phyloP scores from a whole-genome alignment of 306 rosid species.

The Bauhinia variegata region DNA sequence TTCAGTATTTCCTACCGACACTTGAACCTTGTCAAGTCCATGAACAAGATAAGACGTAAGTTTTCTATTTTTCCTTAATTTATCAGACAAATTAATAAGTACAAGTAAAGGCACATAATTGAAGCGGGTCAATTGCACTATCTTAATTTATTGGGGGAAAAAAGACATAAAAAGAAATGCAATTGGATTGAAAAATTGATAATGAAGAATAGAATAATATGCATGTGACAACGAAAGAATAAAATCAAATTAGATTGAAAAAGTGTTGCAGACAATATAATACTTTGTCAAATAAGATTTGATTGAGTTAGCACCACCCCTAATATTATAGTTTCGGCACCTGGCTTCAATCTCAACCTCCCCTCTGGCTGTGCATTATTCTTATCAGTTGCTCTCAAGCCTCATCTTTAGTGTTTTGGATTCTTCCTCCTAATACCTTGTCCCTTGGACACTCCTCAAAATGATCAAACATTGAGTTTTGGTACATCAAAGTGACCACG shows the following conservation, averaged over 20 bases:
- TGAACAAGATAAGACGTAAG: background rate
- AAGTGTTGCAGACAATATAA: background rate
- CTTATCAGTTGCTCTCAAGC: background rate
- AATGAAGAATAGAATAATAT: too few species aligned
- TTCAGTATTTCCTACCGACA: background rate
- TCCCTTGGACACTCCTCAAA: constrained; percentile 24
- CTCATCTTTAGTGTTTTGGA: constrained; percentile 3
- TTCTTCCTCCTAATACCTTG: background rate
- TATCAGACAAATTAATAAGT: too few species aligned
- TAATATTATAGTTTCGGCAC: too few species aligned
- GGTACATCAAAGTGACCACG: constrained; percentile 2
- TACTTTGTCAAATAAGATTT: too few species aligned
- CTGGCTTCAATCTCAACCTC: too few species aligned
- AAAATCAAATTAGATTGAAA: background rate
- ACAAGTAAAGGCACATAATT: background rate
- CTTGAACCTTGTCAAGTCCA: constrained; percentile 15
- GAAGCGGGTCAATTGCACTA: too few species aligned
- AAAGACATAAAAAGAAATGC: too few species aligned
- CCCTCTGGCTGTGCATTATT: background rate
- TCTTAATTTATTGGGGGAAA: too few species aligned
- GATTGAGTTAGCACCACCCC: too few species aligned
- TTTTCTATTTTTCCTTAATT: background rate
- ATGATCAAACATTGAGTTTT: background rate
- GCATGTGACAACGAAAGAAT: too few species aligned
- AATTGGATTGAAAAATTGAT: too few species aligned